Evolutionary conservation across 352 stramenopile species (phyloP), one percentile per base, ranked within the genome.

Genomic region (Phytopythium ostracodes): DNA sequence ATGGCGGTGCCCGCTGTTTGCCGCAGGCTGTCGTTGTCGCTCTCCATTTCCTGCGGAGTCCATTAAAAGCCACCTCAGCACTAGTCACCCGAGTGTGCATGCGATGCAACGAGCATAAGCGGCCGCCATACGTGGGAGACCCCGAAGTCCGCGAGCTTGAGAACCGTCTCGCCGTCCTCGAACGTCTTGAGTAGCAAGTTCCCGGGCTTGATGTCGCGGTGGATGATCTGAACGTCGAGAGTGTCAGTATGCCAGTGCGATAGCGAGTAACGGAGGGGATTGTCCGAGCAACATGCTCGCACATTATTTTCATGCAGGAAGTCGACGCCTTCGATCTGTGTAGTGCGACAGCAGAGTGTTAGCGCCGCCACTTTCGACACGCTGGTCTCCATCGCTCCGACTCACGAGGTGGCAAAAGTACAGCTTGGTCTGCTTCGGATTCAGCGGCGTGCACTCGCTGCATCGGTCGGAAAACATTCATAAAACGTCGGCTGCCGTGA

Each of bases 221-320:
- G 84, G 55, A 93, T 89, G 57, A 93, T 80, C 79, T 90, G 55
- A 4, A 4, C 38, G 35, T 20, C n/a, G 10, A n/a, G 3, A 47
- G 25, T 0, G 35, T 7, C 54, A 36, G 3, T 52, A 31, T 0
- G 35, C 10, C 54, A 36, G 33, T n/a, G 7, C 25, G 1, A 5
- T 22, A 33, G 24, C 14, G 15, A 20, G 27, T 35, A n/a, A 18
- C n/a, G 12, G 4, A 33, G 29, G 7, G 2, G n/a, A n/a, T 9
- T 11, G 12, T 47, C 20, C 5, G 8, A n/a, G n/a, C 42, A 15
- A 14, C 7, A 15, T 1, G 9, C 50, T 7, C 35, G 1, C 31
- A 88, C 81, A 60, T 92, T 93, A 62, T 93, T 91, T 43, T 91
- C 81, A 29, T 93, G 84, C 9, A 92, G 59, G 56, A 91, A 93